Percentiles rank a stretch among this genome's conserved stretches.
These are phyloP conservation scores for Batkoa obscura DNA, from an alignment of 371 early-diverging fungal species.

Conservation along the genomic window DNA sequence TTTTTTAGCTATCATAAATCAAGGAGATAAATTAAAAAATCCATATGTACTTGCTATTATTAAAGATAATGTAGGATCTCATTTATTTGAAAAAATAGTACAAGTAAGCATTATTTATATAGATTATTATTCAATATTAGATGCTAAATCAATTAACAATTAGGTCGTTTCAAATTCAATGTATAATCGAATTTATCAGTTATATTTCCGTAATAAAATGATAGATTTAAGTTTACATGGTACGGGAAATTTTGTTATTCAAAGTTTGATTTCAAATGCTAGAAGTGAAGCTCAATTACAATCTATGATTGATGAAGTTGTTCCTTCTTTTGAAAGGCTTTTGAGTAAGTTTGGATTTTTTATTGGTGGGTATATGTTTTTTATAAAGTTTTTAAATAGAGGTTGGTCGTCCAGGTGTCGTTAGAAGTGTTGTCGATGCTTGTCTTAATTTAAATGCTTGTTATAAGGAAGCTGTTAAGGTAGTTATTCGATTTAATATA, in stretches of 20 bases:
- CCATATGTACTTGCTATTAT: constrained; percentile 33
- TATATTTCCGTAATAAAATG: constrained; percentile 38
- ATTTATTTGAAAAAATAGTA: constrained; percentile 36
- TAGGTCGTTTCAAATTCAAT: constrained; percentile 30
- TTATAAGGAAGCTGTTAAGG: constrained; percentile 34
- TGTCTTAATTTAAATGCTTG: constrained; percentile 31
- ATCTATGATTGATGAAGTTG: constrained; percentile 32
- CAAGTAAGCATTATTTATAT: background rate
- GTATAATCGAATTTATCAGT: constrained; percentile 41
- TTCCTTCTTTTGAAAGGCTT: constrained; percentile 24
- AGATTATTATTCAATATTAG: background rate
- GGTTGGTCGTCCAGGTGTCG: constrained; percentile 31
- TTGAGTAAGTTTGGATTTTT: constrained; percentile 15
- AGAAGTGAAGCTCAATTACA: constrained; percentile 33
- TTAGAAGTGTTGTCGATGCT: constrained; percentile 42
- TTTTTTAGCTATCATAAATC: too few species aligned
- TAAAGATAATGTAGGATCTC: constrained; percentile 42
- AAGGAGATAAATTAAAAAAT: constrained; percentile 17
- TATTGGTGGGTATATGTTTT: background rate
- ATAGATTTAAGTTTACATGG: constrained; percentile 40
- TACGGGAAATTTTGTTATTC: constrained; percentile 69
- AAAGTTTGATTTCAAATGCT: constrained; percentile 38
- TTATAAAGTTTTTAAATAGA: background rate
- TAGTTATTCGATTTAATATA: background rate
- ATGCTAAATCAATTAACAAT: background rate